Base-by-base conservation (phyloP, 2,329 filamentous ascomycete species). In the Pseudofabraea citricarpa region DNA sequence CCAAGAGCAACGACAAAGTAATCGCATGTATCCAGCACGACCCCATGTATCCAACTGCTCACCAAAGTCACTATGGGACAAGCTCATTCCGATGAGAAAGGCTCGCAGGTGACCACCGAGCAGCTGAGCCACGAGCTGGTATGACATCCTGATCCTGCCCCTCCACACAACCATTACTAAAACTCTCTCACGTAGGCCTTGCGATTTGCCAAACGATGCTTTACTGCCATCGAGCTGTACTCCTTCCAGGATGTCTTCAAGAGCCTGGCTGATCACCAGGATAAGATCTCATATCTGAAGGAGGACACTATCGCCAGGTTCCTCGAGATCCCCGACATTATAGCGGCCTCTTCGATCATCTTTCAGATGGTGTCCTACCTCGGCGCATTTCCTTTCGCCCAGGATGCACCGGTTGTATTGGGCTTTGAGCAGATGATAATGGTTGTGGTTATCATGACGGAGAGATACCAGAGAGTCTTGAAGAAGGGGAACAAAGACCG, bases 241-340 rank as follows among this genome's bases (percentile, higher is more conserved):
- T 86, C 78, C 23, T 79, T 87, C 64, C 83, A 81, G 54, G 79
- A 86, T 58, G 83, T 87, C 56, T 89, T 89, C 67, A 75, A 74
- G 46, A 77, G 72, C 45, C 78, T 89, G 16, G 81, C 85, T 50
- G 83, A 88, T 54, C 61, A 73, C 13, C 73, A 84, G 56, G 77
- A 74, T 38, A 68, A 72, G 33, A 66, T 87, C 36, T 71, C 71
- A 40, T 86, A 87, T 59, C 74, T 87, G 50, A 85, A 80, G 56
- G 83, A 85, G 58, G 77, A 83, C 40, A 87, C 83, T 9, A 67
- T 89, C 51, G 76, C 80, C 47, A 76, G 82, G 24, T 89, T 86
- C 60, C 75, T 90, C 35, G 83, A 86, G 63, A 73, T 90, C 16
- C 85, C 85, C 3, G 83, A 88, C 57, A 73, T 82, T 20, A 67